These are phyloP conservation scores for Sporisorium exsertum DNA, from an alignment of 1,284 basidiomycete genomes.

Conservation along the genomic window DNA sequence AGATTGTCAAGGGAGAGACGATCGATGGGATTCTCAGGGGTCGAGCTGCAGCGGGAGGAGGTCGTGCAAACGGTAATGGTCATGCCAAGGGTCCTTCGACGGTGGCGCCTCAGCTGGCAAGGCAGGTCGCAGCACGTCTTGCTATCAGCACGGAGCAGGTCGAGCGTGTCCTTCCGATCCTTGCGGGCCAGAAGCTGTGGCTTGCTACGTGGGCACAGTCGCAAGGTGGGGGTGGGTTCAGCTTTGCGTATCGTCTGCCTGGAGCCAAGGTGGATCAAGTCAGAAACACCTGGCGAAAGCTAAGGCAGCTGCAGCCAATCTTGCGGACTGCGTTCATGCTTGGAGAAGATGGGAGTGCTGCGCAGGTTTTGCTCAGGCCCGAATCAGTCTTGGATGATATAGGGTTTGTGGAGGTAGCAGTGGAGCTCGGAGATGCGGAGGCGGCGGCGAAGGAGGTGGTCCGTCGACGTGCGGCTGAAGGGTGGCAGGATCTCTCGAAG, in stretches of 20 bases:
- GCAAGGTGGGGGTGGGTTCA: slow-evolving; percentile 42
- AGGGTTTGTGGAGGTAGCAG: slow-evolving; percentile 12
- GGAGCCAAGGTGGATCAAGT: slow-evolving; percentile 16
- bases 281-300: slow-evolving; percentile 41
- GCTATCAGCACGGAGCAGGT: slow-evolving; percentile 23
- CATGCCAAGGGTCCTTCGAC: background rate
- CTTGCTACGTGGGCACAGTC: slow-evolving; percentile 44
- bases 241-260: slow-evolving; percentile 51
- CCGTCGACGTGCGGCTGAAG: slow-evolving; percentile 15
- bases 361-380: slow-evolving; percentile 41
- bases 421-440: slow-evolving; percentile 5
- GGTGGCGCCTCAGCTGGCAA: slow-evolving; percentile 9
- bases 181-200: slow-evolving; percentile 57
- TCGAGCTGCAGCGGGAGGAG: slow-evolving; percentile 11
- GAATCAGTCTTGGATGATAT: background rate
- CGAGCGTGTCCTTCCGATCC: slow-evolving; percentile 51
- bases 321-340: slow-evolving; percentile 56
- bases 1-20: slow-evolving; percentile 55
- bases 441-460: slow-evolving; percentile 13
- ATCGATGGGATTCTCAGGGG: slow-evolving; percentile 35
- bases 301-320: slow-evolving; percentile 51
- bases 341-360: slow-evolving; percentile 20
- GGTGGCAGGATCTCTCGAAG: slow-evolving; percentile 24
- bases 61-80: slow-evolving; percentile 5
- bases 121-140: slow-evolving; percentile 21